Base-by-base conservation (phyloP, 108 stramenopile genomes). In the Conticribra weissflogii region DNA sequence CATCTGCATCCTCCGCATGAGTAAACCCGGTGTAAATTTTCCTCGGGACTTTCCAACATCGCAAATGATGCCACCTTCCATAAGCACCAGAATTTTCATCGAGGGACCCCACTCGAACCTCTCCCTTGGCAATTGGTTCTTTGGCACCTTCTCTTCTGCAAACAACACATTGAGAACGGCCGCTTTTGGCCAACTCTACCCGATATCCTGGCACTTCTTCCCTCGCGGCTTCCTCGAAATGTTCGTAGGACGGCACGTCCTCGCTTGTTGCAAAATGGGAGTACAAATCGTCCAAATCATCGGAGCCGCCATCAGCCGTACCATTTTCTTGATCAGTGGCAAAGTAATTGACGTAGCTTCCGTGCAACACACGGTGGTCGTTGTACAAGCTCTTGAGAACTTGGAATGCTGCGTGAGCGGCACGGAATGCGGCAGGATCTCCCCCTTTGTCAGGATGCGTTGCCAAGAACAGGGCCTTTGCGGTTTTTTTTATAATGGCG, bases 401-500 rank as follows among this genome's bases (percentile, higher is more conserved):
- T 57, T 81, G 81, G 53, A 81, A 86, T 30, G 81, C 50, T 5
- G 70, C 66, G 18, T 75, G 77, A 5, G 83, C 60, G 16, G 46
- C 34, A 8, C 83, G 77, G 23, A 86, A 86, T 14, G 25, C 31
- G 2, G 41, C 60, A n/a, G 81, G 60, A 34, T 86, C 83, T 9
- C 86, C 86, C 1, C 86, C 86, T 73, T 86, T 86, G 73, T 86
- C 86, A 30, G 28, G 55, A 46, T 15, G 32, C 23, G 65, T 69
- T 14, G 24, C 31, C 59, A 82, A 63, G 12, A 69, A 51, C 36
- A 68, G 66, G 41, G 32, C 46, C 30, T 55, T 56, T 47, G 69
- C 79, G 28, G 57, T 31, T 67, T 62, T 83, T 41, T 69, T 74
- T 24, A 83, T 48, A 34, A 79, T 54, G 24, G 67, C 66, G 59